Percentiles rank a stretch among this genome's conserved stretches.
These are phyloP conservation scores for Gamsiella multidivaricata DNA, from an alignment of 192 early-diverging fungal genomes.

Conservation along the genomic window DNA sequence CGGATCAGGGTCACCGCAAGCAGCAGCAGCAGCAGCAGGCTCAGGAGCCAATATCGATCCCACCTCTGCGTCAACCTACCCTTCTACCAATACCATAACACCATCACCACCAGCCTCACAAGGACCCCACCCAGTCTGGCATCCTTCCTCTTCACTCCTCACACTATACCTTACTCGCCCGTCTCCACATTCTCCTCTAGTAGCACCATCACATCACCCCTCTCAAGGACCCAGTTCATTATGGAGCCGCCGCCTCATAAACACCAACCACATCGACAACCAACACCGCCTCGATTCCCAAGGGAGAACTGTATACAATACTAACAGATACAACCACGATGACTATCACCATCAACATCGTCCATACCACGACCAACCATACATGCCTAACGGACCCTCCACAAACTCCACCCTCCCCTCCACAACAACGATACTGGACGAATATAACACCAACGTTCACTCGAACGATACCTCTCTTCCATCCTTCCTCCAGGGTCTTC, in stretches of 20 bases:
- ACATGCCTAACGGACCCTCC: background rate
- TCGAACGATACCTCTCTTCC: background rate
- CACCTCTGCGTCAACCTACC: background rate
- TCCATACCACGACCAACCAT: background rate
- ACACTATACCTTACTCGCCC: background rate
- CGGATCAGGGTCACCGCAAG: no score
- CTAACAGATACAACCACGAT: constrained; percentile 9
- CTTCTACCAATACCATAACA: no score
- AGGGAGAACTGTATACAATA: background rate
- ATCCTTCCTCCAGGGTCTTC: constrained; percentile 16
- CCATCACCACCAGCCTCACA: background rate
- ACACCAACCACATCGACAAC: constrained; percentile 1
- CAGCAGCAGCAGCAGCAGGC: background rate
- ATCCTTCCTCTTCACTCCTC: background rate
- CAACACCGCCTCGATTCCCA: background rate
- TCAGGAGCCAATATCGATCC: background rate
- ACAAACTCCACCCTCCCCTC: background rate
- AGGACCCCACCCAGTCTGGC: no score
- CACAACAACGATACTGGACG: no score
- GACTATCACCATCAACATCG: background rate
- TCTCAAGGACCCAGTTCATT: background rate
- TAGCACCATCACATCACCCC: background rate
- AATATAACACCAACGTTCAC: background rate
- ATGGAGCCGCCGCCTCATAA: constrained; percentile 9
- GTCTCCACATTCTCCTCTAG: background rate